Evolutionary conservation across 140 eudicot species (phyloP), one percentile per base, ranked within the genome.

Genomic region (Oenanthe javanica): DNA sequence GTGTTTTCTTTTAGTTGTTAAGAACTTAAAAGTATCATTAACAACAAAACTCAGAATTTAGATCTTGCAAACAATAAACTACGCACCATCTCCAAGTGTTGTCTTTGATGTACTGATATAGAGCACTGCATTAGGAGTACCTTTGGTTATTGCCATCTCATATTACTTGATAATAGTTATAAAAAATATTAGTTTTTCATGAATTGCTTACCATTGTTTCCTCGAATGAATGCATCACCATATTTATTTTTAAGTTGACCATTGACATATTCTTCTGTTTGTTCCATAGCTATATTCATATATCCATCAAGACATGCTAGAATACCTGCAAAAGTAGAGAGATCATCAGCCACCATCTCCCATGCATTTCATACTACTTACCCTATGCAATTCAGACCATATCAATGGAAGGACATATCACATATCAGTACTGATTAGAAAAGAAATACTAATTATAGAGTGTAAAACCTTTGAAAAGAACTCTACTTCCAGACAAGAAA

Each of bases 231-330:
- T 7, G 99, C 99, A 86, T 95, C 99, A 0, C 99, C 99, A 10
- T 95, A 95, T 80, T 95, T 95, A 86, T 95, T 95, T 82, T 95
- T 95, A 78, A 95, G 84, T 82, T 95, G 99, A 55, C 99, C 99
- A 45, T 95, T 95, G 27, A 95, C 99, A 47, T 95, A 95, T 81
- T 95, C 99, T 84, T 94, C 98, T 12, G 98, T 94, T 83, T 94
- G 98, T 86, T 94, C 98, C 98, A 94, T 94, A 57, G 98, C 98
- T 72, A 94, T 94, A 79, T 94, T 94, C 98, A 94, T 94, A 82
- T 94, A 94, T 77, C 98, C 98, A 85, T 94, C 98, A 66, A 94
- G 86, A 81, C 97, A 92, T 52, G 98, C 98, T 77, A 94, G 85
- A 40, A 92, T 92, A 77, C 98, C 98, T 94, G 93, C 85, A 84